phyloP scores from a whole-genome alignment of 2,329 filamentous ascomycete genomes.

The Arthrocladium fulminans region DNA sequence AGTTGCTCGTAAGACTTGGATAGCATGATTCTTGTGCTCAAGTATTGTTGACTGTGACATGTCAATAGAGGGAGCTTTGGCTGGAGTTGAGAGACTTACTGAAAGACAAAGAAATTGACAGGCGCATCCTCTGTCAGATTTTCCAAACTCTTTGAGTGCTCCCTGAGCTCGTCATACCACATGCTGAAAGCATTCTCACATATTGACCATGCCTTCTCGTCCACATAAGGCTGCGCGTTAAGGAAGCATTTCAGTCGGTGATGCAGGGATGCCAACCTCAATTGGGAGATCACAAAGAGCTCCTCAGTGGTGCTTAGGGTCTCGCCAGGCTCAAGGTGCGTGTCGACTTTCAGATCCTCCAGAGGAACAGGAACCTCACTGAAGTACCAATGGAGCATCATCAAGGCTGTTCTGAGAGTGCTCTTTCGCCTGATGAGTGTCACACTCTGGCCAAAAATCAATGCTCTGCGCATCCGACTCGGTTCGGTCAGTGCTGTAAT shows the following conservation, averaged over 20 bases:
- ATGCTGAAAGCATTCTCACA: constrained; percentile 7
- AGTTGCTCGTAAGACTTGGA: constrained; percentile 4
- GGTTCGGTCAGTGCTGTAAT: constrained; percentile 5
- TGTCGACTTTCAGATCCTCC: constrained; percentile 3
- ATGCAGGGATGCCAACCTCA: constrained; percentile 7
- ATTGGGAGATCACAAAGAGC: constrained; percentile 8
- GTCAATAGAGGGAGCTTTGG: not conserved
- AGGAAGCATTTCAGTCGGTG: constrained; percentile 5
- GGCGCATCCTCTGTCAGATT: constrained; percentile 7
- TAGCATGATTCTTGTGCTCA: constrained; percentile 5
- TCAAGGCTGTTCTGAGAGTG: constrained; percentile 5
- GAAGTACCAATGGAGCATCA: constrained; percentile 10
- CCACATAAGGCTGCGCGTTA: constrained; percentile 4
- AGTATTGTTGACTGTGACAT: constrained; percentile 2
- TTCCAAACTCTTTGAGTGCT: constrained; percentile 2
- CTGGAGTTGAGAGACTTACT: not conserved
- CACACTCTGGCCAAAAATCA: constrained; percentile 6
- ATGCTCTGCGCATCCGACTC: not conserved
- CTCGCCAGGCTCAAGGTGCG: not conserved
- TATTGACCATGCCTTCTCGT: constrained; percentile 4
- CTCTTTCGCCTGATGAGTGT: constrained; percentile 1
- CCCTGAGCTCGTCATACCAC: constrained; percentile 8
- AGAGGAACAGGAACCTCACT: constrained; percentile 1
- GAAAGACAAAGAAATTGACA: constrained; percentile 9
- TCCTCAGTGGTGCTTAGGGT: constrained; percentile 2